Percentiles rank a stretch among this genome's conserved stretches.
These are phyloP conservation scores for Epichloe elymi DNA, from an alignment of 2,329 filamentous ascomycete species.

Conservation along the genomic window DNA sequence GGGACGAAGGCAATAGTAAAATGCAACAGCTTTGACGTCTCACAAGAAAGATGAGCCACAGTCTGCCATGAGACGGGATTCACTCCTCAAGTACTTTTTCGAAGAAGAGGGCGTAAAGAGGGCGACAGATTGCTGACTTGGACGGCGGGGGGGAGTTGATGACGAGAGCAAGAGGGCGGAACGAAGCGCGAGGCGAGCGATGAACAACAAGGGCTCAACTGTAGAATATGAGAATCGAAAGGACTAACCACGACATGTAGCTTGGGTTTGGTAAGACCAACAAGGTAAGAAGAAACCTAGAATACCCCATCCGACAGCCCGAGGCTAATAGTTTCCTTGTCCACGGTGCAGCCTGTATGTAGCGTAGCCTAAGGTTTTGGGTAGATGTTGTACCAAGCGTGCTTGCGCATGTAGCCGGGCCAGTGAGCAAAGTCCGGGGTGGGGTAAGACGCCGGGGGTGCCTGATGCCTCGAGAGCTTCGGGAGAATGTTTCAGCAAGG, in stretches of 20 bases:
- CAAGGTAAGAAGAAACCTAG: not conserved
- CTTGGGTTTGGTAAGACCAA: not conserved
- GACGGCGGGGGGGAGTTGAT: not conserved
- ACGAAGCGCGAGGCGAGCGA: not conserved
- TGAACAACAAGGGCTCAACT: not conserved
- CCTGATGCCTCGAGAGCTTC: no score
- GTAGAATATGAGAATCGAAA: slow-evolving; percentile 3
- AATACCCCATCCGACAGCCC: not conserved
- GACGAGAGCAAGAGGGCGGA: slow-evolving; percentile 1
- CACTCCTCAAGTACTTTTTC: not conserved
- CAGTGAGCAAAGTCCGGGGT: not conserved
- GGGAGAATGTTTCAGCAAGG: no score
- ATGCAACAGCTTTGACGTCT: slow-evolving; percentile 10
- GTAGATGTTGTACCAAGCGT: not conserved
- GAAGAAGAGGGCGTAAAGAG: not conserved
- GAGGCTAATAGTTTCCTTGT: slow-evolving; percentile 3
- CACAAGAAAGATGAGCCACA: slow-evolving; percentile 10
- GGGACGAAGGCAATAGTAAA: slow-evolving; percentile 19
- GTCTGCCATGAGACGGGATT: slow-evolving; percentile 8
- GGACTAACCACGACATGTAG: slow-evolving; percentile 4
- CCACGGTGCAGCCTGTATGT: not conserved
- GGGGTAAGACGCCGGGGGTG: not conserved
- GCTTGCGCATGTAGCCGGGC: not conserved
- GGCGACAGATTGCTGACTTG: not conserved
- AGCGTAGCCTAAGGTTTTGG: slow-evolving; percentile 1